phyloP scores from a whole-genome alignment of 2,329 filamentous ascomycete genomes.

The Penicillium capsulatum region DNA sequence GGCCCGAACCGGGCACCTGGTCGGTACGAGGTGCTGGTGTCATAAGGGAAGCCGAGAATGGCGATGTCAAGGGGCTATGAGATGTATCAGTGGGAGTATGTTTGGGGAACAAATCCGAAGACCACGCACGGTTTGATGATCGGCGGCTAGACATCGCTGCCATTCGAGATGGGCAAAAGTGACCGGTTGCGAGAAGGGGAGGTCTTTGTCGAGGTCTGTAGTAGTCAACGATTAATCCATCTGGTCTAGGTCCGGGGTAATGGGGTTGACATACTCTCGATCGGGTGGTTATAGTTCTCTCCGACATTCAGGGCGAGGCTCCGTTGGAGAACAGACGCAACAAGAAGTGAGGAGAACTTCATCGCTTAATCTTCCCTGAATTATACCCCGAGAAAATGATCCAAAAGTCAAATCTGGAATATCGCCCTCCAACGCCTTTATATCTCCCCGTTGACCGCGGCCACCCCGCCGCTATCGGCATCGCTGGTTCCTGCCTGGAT shows the following conservation, averaged over 20 bases:
- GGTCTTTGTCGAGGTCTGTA: slow-evolving; percentile 27
- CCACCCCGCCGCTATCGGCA: not conserved
- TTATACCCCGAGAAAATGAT: no score
- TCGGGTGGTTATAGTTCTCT: slow-evolving; percentile 19
- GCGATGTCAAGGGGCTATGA: slow-evolving; percentile 28
- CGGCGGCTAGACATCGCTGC: slow-evolving; percentile 24
- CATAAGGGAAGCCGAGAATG: slow-evolving; percentile 33
- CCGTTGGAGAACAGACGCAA: not conserved
- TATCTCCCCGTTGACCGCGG: not conserved
- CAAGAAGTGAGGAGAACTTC: not conserved
- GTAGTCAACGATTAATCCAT: not conserved
- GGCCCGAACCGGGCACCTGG: slow-evolving; percentile 33
- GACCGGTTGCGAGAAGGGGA: slow-evolving; percentile 29
- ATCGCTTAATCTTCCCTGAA: no score
- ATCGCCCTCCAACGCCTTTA: not conserved
- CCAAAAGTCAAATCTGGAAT: no score
- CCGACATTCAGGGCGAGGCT: slow-evolving; percentile 16
- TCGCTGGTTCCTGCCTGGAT: slow-evolving; percentile 3
- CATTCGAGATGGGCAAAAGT: slow-evolving; percentile 29
- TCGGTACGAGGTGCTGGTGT: slow-evolving; percentile 32
- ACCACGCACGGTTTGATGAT: slow-evolving; percentile 12
- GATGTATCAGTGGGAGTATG: no score
- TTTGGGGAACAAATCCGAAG: no score
- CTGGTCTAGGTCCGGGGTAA: not conserved
- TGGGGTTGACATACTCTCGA: slow-evolving; percentile 14